Percentiles rank a stretch among this genome's conserved stretches.
Evolutionary conservation across 140 eudicot genomes (phyloP).

Genomic region (Cichorium intybus): DNA sequence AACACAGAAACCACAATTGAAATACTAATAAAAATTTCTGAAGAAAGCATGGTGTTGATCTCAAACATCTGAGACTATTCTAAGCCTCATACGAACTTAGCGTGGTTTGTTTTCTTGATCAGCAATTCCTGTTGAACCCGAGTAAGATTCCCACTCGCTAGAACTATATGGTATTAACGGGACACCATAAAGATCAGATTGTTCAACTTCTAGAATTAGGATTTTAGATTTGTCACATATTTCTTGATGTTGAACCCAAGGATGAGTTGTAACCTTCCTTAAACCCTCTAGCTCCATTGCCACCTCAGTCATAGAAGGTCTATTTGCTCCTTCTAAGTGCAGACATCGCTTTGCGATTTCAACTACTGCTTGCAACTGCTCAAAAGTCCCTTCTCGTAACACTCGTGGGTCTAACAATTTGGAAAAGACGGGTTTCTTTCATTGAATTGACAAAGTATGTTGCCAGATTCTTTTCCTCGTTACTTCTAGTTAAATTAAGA

Average conservation of each 20-base stretch:
- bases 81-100: neutral
- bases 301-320: neutral
- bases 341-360: neutral
- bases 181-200: constrained; percentile 1
- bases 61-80: neutral
- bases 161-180: neutral
- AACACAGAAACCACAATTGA: neutral
- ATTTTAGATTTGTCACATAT: neutral
- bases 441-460: neutral
- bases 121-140: neutral
- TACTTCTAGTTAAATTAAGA: neutral
- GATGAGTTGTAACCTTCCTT: neutral
- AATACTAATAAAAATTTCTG: neutral
- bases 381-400: neutral
- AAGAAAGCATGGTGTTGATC: neutral
- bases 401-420: neutral
- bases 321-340: neutral
- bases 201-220: neutral
- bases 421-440: neutral
- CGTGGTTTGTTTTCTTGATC: neutral
- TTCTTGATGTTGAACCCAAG: neutral
- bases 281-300: neutral
- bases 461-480: neutral
- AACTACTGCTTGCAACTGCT: neutral
- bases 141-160: neutral